These are phyloP conservation scores for Cytospora mali DNA, from an alignment of 2,329 filamentous ascomycete species.

Conservation along the genomic window DNA sequence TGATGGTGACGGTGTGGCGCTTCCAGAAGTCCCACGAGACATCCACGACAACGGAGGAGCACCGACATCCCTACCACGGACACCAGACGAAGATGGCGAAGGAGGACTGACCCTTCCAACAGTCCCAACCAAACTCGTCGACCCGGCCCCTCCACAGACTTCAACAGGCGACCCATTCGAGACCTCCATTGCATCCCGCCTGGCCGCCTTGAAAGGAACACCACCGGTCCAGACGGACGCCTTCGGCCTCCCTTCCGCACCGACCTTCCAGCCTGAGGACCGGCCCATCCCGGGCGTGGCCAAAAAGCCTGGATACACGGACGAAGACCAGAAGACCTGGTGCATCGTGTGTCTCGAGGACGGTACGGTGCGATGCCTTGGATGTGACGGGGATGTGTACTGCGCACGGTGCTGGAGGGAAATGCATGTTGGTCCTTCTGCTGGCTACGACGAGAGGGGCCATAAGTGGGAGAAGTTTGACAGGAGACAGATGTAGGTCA, in stretches of 20 bases:
- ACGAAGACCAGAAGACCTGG: constrained; percentile 76
- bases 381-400: constrained; percentile 73
- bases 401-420: constrained; percentile 80
- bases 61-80: constrained; percentile 6
- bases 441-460: constrained; percentile 68
- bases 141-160: constrained; percentile 35
- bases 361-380: constrained; percentile 70
- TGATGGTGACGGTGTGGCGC: constrained; percentile 6
- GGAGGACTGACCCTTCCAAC: constrained; percentile 47
- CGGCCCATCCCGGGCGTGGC: constrained; percentile 43
- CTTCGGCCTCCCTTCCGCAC: constrained; percentile 52
- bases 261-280: constrained; percentile 51
- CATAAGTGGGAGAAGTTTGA: constrained; percentile 66
- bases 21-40: constrained; percentile 15
- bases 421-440: constrained; percentile 71
- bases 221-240: constrained; percentile 37
- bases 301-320: constrained; percentile 53
- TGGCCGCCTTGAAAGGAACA: constrained; percentile 52
- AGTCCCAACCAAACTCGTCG: constrained; percentile 48
- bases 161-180: constrained; percentile 39
- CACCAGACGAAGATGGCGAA: constrained; percentile 20
- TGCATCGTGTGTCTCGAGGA: constrained; percentile 83
- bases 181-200: constrained; percentile 53
- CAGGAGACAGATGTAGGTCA: constrained; percentile 4
- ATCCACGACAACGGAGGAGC: constrained; percentile 1